A percentile compares a stretch with the other conserved stretches of the same genome.
Conservation (phyloP, 148 eudicot genomes). For the Amaranthus palmeri region DNA sequence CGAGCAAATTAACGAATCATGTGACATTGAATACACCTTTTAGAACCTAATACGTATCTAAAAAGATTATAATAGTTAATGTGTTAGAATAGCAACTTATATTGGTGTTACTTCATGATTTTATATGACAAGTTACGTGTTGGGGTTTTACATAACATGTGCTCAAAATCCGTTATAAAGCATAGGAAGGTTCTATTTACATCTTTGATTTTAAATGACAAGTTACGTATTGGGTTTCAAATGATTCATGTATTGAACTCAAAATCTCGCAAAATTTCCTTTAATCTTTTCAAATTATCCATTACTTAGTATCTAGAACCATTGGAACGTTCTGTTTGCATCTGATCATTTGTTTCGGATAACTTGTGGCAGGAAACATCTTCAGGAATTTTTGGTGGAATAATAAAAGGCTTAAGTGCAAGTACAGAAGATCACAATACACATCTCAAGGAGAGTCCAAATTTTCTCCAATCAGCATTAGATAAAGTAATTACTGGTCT, state of each 20-base stretch:
- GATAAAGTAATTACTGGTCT: slow-evolving; percentile 59
- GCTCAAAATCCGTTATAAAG: too few species aligned
- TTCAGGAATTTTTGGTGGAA: slow-evolving; percentile 56
- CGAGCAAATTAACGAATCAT: too few species aligned
- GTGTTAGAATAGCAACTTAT: too few species aligned
- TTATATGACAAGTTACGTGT: too few species aligned
- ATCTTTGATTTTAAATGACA: too few species aligned
- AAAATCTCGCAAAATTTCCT: background rate
- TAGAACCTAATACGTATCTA: too few species aligned
- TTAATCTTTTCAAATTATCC: background rate
- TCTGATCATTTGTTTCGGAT: slow-evolving; percentile 4
- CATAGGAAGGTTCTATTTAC: too few species aligned
- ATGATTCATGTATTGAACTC: background rate
- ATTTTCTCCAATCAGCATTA: slow-evolving; percentile 36
- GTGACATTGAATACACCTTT: too few species aligned
- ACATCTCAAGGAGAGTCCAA: slow-evolving; percentile 32
- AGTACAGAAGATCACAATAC: slow-evolving; percentile 36
- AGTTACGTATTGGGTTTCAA: too few species aligned
- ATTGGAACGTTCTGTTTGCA: background rate
- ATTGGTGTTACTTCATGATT: too few species aligned
- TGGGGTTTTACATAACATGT: too few species aligned
- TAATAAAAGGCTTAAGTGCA: slow-evolving; percentile 62
- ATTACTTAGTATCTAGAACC: background rate
- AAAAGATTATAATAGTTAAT: too few species aligned
- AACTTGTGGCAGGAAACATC: slow-evolving; percentile 35